Percentiles rank a stretch among this genome's conserved stretches.
phyloP scores from a whole-genome alignment of 2,329 filamentous ascomycete genomes.

The Botryotinia narcissicola region DNA sequence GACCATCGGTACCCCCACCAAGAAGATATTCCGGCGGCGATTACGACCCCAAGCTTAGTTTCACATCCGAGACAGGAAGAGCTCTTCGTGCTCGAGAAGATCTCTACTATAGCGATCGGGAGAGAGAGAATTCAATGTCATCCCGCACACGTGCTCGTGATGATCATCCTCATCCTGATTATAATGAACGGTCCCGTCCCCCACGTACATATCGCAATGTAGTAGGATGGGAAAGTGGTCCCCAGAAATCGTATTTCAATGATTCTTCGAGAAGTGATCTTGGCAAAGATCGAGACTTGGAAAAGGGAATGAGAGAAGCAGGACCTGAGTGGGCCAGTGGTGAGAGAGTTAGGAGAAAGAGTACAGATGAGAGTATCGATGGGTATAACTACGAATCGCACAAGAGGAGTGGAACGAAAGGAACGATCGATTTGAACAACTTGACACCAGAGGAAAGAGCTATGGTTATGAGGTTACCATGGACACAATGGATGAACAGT shows the following conservation, averaged over 20 bases:
- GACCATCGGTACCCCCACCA: constrained; percentile 9
- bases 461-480: constrained; percentile 46
- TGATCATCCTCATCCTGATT: constrained; percentile 29
- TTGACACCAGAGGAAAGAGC: constrained; percentile 43
- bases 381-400: constrained; percentile 32
- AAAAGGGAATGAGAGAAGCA: constrained; percentile 16
- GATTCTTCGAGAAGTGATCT: constrained; percentile 24
- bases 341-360: constrained; percentile 21
- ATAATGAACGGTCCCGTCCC: constrained; percentile 30
- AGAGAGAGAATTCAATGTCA: constrained; percentile 13
- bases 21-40: constrained; percentile 12
- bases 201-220: constrained; percentile 33
- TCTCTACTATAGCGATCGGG: constrained; percentile 1
- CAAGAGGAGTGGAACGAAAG: constrained; percentile 7
- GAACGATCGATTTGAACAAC: constrained; percentile 41
- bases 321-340: constrained; percentile 4
- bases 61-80: constrained; percentile 6
- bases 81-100: constrained; percentile 15
- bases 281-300: constrained; percentile 26
- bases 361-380: constrained; percentile 30
- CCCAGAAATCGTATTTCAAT: constrained; percentile 30
- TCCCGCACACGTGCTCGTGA: constrained; percentile 1
- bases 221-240: constrained; percentile 21
- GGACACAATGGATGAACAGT: constrained; percentile 49
- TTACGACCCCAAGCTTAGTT: constrained; percentile 13